Evolutionary conservation across 169 alveolate species (phyloP).

Genomic region (Eimeria tenella): DNA sequence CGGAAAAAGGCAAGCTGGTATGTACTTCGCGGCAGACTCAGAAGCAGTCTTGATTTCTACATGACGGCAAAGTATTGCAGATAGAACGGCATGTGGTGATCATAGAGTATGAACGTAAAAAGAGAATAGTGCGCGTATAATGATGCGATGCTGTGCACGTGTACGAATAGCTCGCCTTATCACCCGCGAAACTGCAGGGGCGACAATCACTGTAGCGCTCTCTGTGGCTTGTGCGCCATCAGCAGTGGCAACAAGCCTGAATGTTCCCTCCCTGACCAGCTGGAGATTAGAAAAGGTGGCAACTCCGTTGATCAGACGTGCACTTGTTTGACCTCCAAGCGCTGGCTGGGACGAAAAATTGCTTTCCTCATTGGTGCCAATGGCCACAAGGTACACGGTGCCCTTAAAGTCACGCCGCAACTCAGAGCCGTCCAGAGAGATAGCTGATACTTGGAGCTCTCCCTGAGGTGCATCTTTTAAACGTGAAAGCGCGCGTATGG

Average conservation of each 20-base stretch:
- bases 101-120: too few species aligned
- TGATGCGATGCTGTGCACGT: not conserved
- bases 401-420: conserved; percentile 11
- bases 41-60: too few species aligned
- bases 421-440: conserved; percentile 40
- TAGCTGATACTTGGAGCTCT: conserved; percentile 40
- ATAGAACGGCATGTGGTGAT: too few species aligned
- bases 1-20: too few species aligned
- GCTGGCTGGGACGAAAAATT: not conserved
- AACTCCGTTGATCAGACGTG: conserved; percentile 3
- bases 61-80: too few species aligned
- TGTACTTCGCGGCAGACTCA: too few species aligned
- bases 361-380: not conserved
- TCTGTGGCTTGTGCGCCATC: conserved; percentile 74
- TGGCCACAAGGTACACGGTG: conserved; percentile 42
- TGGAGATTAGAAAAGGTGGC: conserved; percentile 39
- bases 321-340: conserved; percentile 43
- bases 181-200: conserved; percentile 8
- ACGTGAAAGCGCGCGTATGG: not conserved
- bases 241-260: conserved; percentile 48
- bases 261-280: conserved; percentile 35
- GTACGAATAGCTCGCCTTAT: not conserved
- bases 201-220: conserved; percentile 19
- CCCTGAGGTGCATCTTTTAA: conserved; percentile 8
- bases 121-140: too few species aligned